A percentile compares a stretch with the other conserved stretches of the same genome.
Conservation (phyloP, 805 yeast genomes). For the Barnettozyma populi region DNA sequence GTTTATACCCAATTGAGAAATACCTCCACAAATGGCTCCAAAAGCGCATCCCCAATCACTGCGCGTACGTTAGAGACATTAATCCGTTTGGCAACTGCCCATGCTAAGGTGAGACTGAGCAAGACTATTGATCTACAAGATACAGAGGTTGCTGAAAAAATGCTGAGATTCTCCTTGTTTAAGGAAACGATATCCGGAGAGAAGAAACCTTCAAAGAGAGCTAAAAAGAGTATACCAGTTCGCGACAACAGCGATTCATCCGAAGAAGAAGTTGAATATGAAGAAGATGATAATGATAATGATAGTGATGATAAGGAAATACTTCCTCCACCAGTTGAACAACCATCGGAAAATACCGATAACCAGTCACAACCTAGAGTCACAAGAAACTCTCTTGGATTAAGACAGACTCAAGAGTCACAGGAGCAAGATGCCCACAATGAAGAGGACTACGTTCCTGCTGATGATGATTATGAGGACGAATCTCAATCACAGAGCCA, state of each 20-base stretch:
- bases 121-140: slow-evolving; percentile 68
- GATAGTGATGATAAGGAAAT: slow-evolving; percentile 27
- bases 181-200: slow-evolving; percentile 44
- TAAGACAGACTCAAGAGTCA: slow-evolving; percentile 5
- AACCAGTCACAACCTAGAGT: slow-evolving; percentile 1
- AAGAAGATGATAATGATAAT: slow-evolving; percentile 23
- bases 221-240: slow-evolving; percentile 14
- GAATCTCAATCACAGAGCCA: slow-evolving; percentile 8
- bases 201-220: slow-evolving; percentile 30
- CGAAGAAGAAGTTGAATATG: slow-evolving; percentile 6
- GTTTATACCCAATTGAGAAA: slow-evolving; percentile 81
- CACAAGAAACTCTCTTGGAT: slow-evolving; percentile 1
- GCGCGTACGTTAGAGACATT: slow-evolving; percentile 97
- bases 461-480: slow-evolving; percentile 12
- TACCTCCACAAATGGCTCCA: slow-evolving; percentile 50
- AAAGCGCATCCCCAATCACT: slow-evolving; percentile 88
- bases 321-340: slow-evolving; percentile 6
- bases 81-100: slow-evolving; percentile 92
- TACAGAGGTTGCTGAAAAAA: slow-evolving; percentile 79
- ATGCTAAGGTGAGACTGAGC: slow-evolving; percentile 90
- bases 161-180: slow-evolving; percentile 81
- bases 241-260: slow-evolving; percentile 13
- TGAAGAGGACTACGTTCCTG: slow-evolving; percentile 17
- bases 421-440: slow-evolving; percentile 11
- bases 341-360: neutral